Base-by-base conservation (phyloP, 108 stramenopile genomes). In the Pseudonitzschia multistriata region DNA sequence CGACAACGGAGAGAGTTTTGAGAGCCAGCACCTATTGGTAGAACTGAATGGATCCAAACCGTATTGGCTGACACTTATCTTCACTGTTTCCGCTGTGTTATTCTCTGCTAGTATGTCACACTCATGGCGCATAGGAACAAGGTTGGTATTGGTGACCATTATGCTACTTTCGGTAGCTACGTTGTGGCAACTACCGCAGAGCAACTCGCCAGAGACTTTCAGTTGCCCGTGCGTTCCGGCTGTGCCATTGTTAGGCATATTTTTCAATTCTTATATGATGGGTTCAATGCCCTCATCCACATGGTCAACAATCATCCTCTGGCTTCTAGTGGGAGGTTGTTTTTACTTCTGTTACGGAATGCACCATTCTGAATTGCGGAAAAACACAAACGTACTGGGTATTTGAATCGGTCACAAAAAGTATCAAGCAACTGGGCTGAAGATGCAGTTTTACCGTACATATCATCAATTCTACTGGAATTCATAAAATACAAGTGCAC, bases 181-280 rank as follows among this genome's bases (percentile, higher is more conserved):
- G 10, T 55, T 77, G 21, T 68, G 28, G 15, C 24, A 39, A 13
- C 39, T 78, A 34, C 76, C 76, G 10, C 42, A 72, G 34, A 14
- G 39, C 21, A 36, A 71, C 33, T 71, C 77, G 5, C 81, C 85
- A 19, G 70, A 60, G 29, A 76, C 80, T 11, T 86, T 86, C 67
- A 54, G 66, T 5, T 86, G 82, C 48, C 85, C 85, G 0, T 42
- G 56, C 36, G 80, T 86, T 5, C 85, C 85, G 21, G 42, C 65
- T 24, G 70, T 86, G 17, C 85, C 85, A 7, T 45, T 80, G 1
- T n/a, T 80, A 64, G 85, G 85, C 19, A 86, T 86, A 21, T 42
- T 81, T 28, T 78, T 69, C 54, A 86, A 86, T 64, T 73, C 76
- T 14, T 83, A 74, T 55, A 86, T 86, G 85, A 83, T 86, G 85